Percentiles rank a stretch among this genome's conserved stretches.
Evolutionary conservation across 257 asterid genomes (phyloP).

Genomic region (Cynanchum wilfordii): DNA sequence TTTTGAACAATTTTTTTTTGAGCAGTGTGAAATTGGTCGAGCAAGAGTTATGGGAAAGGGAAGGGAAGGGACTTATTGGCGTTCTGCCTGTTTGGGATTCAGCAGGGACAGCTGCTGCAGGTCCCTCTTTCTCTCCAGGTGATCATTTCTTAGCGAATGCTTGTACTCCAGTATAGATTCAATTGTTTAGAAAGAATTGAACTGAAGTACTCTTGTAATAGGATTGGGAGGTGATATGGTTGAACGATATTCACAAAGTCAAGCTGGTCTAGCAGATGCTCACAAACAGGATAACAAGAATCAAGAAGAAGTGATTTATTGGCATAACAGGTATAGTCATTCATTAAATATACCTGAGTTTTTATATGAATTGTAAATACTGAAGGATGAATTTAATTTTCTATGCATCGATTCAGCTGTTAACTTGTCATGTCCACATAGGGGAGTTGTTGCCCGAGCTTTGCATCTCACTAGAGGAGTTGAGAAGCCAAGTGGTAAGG

Average conservation of each 20-base stretch:
- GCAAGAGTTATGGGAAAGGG: slow-evolving; percentile 99
- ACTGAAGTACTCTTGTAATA: slow-evolving; percentile 20
- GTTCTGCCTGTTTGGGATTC: slow-evolving; percentile 92
- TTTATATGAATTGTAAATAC: neutral
- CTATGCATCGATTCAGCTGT: slow-evolving; percentile 4
- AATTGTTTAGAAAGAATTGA: slow-evolving; percentile 3
- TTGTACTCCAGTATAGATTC: neutral
- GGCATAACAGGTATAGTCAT: slow-evolving; percentile 73
- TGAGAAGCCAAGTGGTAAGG: slow-evolving; percentile 99
- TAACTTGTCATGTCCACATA: slow-evolving; percentile 21
- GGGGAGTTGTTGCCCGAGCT: slow-evolving; percentile 98
- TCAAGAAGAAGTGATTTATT: slow-evolving; percentile 80
- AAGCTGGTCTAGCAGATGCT: slow-evolving; percentile 51
- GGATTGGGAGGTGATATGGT: slow-evolving; percentile 43
- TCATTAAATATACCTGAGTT: neutral
- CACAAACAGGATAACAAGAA: slow-evolving; percentile 68
- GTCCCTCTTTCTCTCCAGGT: slow-evolving; percentile 58
- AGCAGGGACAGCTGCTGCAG: slow-evolving; percentile 47
- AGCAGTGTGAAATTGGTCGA: slow-evolving; percentile 91
- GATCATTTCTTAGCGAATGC: slow-evolving; percentile 8
- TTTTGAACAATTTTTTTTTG: neutral
- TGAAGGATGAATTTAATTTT: slow-evolving; percentile 2
- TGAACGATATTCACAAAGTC: slow-evolving; percentile 49
- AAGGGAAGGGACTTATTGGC: slow-evolving; percentile 92
- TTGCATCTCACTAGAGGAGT: slow-evolving; percentile 96